These are phyloP conservation scores for Carpinus fangiana DNA, from an alignment of 306 rosid genomes.

Conservation along the genomic window DNA sequence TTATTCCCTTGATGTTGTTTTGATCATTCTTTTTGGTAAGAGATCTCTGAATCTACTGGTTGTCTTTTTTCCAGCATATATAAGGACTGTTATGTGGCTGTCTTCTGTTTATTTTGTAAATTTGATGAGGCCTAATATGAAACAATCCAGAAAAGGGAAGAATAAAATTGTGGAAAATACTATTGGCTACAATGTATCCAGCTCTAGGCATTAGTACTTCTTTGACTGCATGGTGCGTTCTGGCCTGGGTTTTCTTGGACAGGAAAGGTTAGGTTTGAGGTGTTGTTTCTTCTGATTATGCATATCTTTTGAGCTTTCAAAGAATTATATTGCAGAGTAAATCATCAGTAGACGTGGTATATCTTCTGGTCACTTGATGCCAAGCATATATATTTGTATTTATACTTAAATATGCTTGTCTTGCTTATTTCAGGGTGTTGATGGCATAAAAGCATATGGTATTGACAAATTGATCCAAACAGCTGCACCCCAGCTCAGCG, in stretches of 20 bases:
- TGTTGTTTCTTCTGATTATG: not conserved
- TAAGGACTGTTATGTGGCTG: not conserved
- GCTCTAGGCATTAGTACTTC: not conserved
- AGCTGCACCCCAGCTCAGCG: constrained; percentile 92
- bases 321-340: not conserved
- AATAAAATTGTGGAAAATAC: not conserved
- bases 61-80: not conserved
- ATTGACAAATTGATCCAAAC: constrained; percentile 87
- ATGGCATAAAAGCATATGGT: constrained; percentile 82
- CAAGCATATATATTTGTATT: constrained; percentile 10
- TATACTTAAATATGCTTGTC: constrained; percentile 14
- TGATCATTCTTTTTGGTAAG: not conserved
- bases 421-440: constrained; percentile 63
- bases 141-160: not conserved
- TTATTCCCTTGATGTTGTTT: not conserved
- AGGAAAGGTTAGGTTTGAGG: not conserved
- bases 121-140: not conserved
- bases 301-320: not conserved
- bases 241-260: not conserved
- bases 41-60: not conserved
- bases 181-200: not conserved
- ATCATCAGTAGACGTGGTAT: not conserved
- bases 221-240: not conserved
- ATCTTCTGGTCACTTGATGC: constrained; percentile 15
- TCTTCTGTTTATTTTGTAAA: not conserved